Evolutionary conservation across 495 filamentous ascomycete genomes (phyloP).

Genomic region (Aspergillus sclerotioniger): DNA sequence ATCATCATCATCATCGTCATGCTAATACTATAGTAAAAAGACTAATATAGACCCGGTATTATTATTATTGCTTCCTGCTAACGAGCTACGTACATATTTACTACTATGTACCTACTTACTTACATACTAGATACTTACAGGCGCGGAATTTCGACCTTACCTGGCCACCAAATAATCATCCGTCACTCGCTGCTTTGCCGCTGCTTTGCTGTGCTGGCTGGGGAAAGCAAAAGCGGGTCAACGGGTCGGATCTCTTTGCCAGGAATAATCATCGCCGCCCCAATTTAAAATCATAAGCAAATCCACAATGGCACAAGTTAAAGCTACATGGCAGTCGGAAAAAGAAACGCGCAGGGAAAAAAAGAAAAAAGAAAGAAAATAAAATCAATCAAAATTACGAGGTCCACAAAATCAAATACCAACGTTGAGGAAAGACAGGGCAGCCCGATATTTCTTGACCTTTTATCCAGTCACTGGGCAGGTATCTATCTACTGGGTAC

Average conservation of each 20-base stretch:
- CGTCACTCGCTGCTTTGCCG: background rate
- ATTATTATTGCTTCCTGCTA: background rate
- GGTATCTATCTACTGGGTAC: background rate
- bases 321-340: background rate
- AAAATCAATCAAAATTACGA: background rate
- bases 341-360: background rate
- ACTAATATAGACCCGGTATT: background rate
- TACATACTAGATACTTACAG: background rate
- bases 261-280: conserved; percentile 1
- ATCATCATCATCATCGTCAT: too few species aligned
- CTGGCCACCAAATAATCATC: background rate
- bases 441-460: background rate
- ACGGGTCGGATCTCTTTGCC: conserved; percentile 9
- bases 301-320: background rate
- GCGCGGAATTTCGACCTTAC: background rate
- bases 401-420: too few species aligned
- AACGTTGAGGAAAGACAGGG: background rate
- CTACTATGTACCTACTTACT: background rate
- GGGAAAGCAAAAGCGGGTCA: conserved; percentile 14
- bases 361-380: background rate
- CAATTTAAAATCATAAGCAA: background rate
- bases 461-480: too few species aligned
- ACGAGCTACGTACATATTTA: background rate
- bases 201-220: conserved; percentile 14
- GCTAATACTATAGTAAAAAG: background rate